Evolutionary conservation across 2,329 filamentous ascomycete genomes (phyloP), one percentile per base, ranked within the genome.

Genomic region (Botrytis aclada): DNA sequence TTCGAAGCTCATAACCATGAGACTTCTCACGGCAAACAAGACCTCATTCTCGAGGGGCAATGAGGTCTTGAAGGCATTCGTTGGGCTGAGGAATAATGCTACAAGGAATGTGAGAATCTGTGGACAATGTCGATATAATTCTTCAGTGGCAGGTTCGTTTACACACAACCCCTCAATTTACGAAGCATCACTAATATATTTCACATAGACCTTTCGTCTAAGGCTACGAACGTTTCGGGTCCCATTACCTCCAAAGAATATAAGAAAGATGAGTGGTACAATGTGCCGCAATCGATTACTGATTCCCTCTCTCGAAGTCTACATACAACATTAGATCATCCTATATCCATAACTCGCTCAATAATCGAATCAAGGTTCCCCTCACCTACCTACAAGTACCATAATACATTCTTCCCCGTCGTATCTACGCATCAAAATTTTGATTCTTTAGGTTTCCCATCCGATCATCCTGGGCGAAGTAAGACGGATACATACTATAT

Each of bases 401-500:
- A 98, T 85, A 94, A 93, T 80, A 85, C 89, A 71, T 89, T 95
- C 79, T 90, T 92, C 77, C 95, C 96, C 0, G 90, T 98, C 58
- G 96, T 98, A 37, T 90, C 92, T 47, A 92, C 93, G 3, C 83
- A 86, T 18, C 92, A 98, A 80, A 99, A 99, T 82, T 99, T 99
- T 81, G 96, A 99, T 83, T 96, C 95, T n/a, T 86, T 99, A 12
- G 95, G 95, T 62, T 98, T 99, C 80, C 92, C 95, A 0, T 80
- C 86, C 10, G 92, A 98, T 81, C 96, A 99, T 79, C 93, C 94
- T 6, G 96, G 96, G 74, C 91, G 96, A 69, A 93, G 89, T 76
- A 89, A 89, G 77, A 95, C 93, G 22, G 96, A 99, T 83, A 98
- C 96, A 0, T 99, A 98, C 85, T 99, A 99, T 82, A 84, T 99